A percentile compares a stretch with the other conserved stretches of the same genome.
phyloP scores from a whole-genome alignment of 371 early-diverging fungal species.

The Nematocida minor region DNA sequence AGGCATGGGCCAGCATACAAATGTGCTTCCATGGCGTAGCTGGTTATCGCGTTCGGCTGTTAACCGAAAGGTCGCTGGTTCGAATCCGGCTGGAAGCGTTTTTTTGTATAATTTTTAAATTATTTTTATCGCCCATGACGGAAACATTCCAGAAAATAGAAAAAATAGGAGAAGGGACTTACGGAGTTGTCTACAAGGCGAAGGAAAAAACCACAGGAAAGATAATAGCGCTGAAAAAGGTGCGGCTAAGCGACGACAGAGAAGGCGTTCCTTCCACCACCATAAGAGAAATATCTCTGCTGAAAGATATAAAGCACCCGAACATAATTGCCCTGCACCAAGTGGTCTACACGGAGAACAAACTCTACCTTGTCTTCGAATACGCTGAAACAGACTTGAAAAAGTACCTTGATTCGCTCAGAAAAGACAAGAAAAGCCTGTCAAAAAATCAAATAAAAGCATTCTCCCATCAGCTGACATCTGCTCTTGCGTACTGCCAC shows the following conservation, averaged over 20 bases:
- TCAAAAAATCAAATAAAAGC: conserved; percentile 25
- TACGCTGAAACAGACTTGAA: conserved; percentile 93
- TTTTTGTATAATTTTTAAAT: conserved; percentile 37
- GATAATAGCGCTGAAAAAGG: conserved; percentile 91
- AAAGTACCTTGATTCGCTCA: conserved; percentile 76
- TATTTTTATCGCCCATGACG: conserved; percentile 36
- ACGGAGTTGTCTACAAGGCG: conserved; percentile 98
- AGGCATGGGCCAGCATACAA: too few species aligned
- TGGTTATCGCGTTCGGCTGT: conserved; percentile 72
- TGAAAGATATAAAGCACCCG: conserved; percentile 81
- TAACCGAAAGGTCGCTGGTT: conserved; percentile 72
- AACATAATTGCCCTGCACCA: conserved; percentile 83
- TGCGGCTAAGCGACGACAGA: conserved; percentile 81
- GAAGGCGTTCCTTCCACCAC: conserved; percentile 93
- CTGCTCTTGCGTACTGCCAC: conserved; percentile 94
- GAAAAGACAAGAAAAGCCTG: conserved; percentile 66
- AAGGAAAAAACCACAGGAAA: conserved; percentile 75
- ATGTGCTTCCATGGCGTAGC: conserved; percentile 69
- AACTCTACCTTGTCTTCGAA: conserved; percentile 92
- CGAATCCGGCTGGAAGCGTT: conserved; percentile 69
- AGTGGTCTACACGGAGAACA: conserved; percentile 91
- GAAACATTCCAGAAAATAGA: conserved; percentile 72
- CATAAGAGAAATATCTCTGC: conserved; percentile 83
- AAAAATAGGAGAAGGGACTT: conserved; percentile 95
- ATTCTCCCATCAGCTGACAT: conserved; percentile 80